Base-by-base conservation (phyloP, 371 early-diverging fungal species). In the Choanephora cucurbitarum region DNA sequence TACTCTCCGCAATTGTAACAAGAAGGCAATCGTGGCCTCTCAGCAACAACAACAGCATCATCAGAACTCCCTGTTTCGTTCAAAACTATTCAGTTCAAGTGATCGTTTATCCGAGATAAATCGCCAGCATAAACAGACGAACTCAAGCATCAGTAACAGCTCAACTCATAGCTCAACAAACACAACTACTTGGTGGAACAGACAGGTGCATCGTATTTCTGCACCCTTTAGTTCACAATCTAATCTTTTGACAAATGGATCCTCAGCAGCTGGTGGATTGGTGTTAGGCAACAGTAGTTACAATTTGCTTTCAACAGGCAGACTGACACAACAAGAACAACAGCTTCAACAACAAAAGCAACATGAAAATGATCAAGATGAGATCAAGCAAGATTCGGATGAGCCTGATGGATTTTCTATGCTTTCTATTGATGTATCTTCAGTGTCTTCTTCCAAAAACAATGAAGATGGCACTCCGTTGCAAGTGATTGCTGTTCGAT, bases 401-500 rank as follows among this genome's bases (percentile, higher is more conserved):
- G 47, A 43, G n/a, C 39, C 49, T 17, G 79, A 75, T 21, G 75
- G 73, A 8, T 67, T 58, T 28, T 69, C 56, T 4, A 46, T 73
- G 17, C 60, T 78, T 19, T 55, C 68, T n/a, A 69, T 78, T 42
- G 79, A 78, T 44, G 65, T 63, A 0, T 60, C 60, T 50, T 62
- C 67, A 44, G 54, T 73, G 3, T 56, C 62, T 18, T 46, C 58
- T 22, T 34, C 44, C 17, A 46, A 48, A 39, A 50, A 18, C 28
- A 52, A 55, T 43, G 60, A 54, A 3, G 64, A 64, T 31, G 60
- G 52, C 9, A 39, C 40, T 19, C 49, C 57, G 23, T 22, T 43
- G 8, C 64, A 73, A 15, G 49, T 73, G 13, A 64, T 75, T 2
- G 73, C 70, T 11, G 11, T 73, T 9, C 51, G 70, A 28, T 78